phyloP scores from a whole-genome alignment of 352 stramenopile species.

The Pythium utonaiense region DNA sequence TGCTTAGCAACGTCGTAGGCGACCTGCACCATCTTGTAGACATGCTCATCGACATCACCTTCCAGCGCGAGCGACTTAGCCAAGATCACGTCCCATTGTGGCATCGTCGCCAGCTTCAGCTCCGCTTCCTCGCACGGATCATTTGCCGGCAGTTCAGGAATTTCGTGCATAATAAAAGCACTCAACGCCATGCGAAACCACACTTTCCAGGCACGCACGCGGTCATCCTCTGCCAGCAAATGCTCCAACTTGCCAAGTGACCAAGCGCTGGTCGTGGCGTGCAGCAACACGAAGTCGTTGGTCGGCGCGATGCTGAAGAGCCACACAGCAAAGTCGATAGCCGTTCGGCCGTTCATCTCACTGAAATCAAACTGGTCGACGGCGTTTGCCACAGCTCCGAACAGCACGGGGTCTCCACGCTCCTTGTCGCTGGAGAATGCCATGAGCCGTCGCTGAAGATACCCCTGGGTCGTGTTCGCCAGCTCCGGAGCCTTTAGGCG shows the following conservation, averaged over 20 bases:
- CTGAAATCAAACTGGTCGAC: constrained; percentile 27
- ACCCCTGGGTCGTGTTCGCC: neutral
- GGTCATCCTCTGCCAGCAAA: constrained; percentile 20
- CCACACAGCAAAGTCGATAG: constrained; percentile 31
- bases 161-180: constrained; percentile 26
- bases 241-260: constrained; percentile 36
- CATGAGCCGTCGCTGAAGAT: constrained; percentile 24
- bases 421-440: constrained; percentile 22
- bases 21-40: constrained; percentile 69
- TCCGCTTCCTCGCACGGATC: constrained; percentile 26
- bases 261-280: constrained; percentile 34
- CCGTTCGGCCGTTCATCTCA: constrained; percentile 21
- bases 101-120: constrained; percentile 22
- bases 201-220: constrained; percentile 28
- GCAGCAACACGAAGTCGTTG: constrained; percentile 37
- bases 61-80: constrained; percentile 28
- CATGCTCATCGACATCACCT: constrained; percentile 47
- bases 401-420: constrained; percentile 17
- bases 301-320: constrained; percentile 27
- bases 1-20: constrained; percentile 26
- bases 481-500: constrained; percentile 10
- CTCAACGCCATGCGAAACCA: constrained; percentile 31
- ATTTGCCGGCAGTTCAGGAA: constrained; percentile 8
- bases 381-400: constrained; percentile 8
- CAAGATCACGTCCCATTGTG: constrained; percentile 41